Percentiles rank a stretch among this genome's conserved stretches.
Evolutionary conservation across 129 eudicot species (phyloP).

Genomic region (Deinandra increscens): DNA sequence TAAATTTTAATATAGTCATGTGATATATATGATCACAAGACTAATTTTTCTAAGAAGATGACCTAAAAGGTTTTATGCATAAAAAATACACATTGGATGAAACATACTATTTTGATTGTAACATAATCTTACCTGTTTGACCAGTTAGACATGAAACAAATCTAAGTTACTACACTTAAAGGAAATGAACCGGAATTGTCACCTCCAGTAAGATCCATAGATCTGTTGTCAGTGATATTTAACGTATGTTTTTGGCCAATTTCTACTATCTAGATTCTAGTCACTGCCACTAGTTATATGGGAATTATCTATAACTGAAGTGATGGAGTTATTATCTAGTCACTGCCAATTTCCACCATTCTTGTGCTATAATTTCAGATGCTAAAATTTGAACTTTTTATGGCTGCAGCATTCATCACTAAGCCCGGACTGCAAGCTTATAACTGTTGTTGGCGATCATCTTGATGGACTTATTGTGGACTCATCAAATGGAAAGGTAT

Average conservation of each 20-base stretch:
- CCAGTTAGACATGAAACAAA: neutral
- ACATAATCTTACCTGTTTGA: neutral
- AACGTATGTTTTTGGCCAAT: neutral
- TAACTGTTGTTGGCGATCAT: conserved; percentile 75
- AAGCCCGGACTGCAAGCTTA: conserved; percentile 75
- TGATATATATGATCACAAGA: too few relatives aligned
- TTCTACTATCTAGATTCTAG: neutral
- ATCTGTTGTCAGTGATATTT: neutral
- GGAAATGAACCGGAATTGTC: neutral
- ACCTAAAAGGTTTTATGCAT: neutral
- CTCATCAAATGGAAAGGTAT: conserved; percentile 75
- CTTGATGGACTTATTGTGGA: conserved; percentile 78
- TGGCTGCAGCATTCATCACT: conserved; percentile 84
- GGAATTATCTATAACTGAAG: neutral
- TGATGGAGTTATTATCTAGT: too few relatives aligned
- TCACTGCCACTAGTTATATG: neutral
- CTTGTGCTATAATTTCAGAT: neutral
- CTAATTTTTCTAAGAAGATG: neutral
- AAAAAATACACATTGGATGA: neutral
- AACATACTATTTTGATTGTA: too few relatives aligned
- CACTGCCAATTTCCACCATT: too few relatives aligned
- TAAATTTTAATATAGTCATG: too few relatives aligned
- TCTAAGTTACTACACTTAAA: too few relatives aligned
- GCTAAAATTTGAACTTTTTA: neutral
- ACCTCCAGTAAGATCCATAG: neutral